A percentile compares a stretch with the other conserved stretches of the same genome.
These are phyloP conservation scores for Spathaspora girioi DNA, from an alignment of 805 yeast species.

Conservation along the genomic window DNA sequence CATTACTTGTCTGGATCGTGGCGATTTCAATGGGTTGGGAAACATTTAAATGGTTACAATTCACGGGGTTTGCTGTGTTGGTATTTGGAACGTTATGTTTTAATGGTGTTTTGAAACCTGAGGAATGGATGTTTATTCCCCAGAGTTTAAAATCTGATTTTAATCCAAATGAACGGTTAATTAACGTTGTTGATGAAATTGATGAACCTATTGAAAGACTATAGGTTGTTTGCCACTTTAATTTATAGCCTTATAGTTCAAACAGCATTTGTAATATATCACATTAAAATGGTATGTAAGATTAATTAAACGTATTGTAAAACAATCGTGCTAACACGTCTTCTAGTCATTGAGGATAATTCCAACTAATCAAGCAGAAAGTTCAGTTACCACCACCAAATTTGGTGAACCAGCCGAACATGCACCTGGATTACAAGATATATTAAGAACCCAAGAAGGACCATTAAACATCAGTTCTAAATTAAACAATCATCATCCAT, in stretches of 20 bases:
- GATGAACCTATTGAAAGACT: slow-evolving; percentile 30
- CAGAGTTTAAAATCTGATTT: slow-evolving; percentile 7
- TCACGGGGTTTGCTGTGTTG: slow-evolving; percentile 57
- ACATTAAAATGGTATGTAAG: slow-evolving; percentile 5
- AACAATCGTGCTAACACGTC: background rate
- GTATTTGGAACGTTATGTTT: slow-evolving; percentile 73
- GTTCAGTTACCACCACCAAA: slow-evolving; percentile 48
- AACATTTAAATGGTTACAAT: slow-evolving; percentile 55
- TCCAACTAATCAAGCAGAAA: slow-evolving; percentile 47
- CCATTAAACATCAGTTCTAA: slow-evolving; percentile 57
- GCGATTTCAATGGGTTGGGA: slow-evolving; percentile 78
- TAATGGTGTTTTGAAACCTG: slow-evolving; percentile 63
- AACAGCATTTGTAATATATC: no score
- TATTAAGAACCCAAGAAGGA: slow-evolving; percentile 62
- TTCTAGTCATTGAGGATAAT: slow-evolving; percentile 48
- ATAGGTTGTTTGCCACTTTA: slow-evolving; percentile 6
- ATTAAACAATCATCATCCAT: slow-evolving; percentile 78
- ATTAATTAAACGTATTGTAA: background rate
- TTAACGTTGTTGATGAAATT: slow-evolving; percentile 23
- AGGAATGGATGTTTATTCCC: slow-evolving; percentile 47
- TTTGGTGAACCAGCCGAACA: slow-evolving; percentile 58
- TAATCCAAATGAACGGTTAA: slow-evolving; percentile 12
- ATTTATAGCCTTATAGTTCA: background rate
- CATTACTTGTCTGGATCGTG: slow-evolving; percentile 70
- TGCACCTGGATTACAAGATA: slow-evolving; percentile 69